These are phyloP conservation scores for Echium plantagineum DNA, from an alignment of 257 asterid species.

Conservation along the genomic window DNA sequence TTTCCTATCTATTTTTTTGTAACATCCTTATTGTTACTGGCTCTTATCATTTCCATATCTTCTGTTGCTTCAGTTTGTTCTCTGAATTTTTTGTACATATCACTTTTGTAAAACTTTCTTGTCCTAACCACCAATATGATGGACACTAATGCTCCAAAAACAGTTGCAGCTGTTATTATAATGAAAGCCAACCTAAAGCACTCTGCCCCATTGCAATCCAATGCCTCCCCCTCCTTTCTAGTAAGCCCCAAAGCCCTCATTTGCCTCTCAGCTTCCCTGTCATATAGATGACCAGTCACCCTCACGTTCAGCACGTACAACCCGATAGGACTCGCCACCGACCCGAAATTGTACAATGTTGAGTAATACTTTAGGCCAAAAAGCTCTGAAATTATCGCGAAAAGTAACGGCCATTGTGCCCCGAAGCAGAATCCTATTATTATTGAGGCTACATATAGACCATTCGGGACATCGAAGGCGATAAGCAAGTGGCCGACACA, in stretches of 20 bases:
- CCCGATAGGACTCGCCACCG: slow-evolving; percentile 8
- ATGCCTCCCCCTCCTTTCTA: slow-evolving; percentile 12
- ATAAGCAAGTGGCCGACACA: slow-evolving; percentile 10
- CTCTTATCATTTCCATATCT: slow-evolving; percentile 11
- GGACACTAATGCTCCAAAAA: slow-evolving; percentile 26
- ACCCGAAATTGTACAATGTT: slow-evolving; percentile 6
- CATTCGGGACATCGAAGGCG: slow-evolving; percentile 7
- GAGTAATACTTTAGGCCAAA: slow-evolving; percentile 11
- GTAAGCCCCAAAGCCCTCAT: slow-evolving; percentile 16
- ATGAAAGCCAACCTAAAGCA: slow-evolving; percentile 20
- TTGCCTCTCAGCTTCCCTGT: slow-evolving; percentile 23
- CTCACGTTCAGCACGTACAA: slow-evolving; percentile 16
- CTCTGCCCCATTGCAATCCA: slow-evolving; percentile 19
- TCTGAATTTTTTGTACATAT: slow-evolving; percentile 26
- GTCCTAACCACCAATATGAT: slow-evolving; percentile 20
- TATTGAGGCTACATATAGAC: slow-evolving; percentile 4
- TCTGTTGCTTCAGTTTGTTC: slow-evolving; percentile 15
- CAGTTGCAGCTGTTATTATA: slow-evolving; percentile 16
- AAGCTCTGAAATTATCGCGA: slow-evolving; percentile 11
- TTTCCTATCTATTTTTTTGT: no score
- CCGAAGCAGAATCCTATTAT: slow-evolving; percentile 11
- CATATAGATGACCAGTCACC: slow-evolving; percentile 22
- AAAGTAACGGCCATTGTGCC: slow-evolving; percentile 12
- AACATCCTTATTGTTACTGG: neutral
- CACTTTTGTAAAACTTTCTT: slow-evolving; percentile 18